Evolutionary conservation across 257 asterid species (phyloP), one percentile per base, ranked within the genome.

Genomic region (Paraleonurus japonicus): DNA sequence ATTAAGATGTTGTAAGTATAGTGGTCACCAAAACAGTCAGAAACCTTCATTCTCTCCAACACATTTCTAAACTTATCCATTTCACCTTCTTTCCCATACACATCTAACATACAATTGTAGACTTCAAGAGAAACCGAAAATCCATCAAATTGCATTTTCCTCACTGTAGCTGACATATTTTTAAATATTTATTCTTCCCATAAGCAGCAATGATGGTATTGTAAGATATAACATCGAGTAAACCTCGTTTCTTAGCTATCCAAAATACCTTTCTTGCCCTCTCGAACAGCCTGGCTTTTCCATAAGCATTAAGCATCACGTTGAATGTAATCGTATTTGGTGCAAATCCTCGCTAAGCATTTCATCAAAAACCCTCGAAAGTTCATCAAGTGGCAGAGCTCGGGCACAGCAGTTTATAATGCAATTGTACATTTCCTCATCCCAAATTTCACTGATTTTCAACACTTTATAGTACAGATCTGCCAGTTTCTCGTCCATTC

Each of bases 391-490:
- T 16, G 96, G 96, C 78, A 93, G 75, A 23, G 94, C 96, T 32
- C 81, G 75, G 8, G 97, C 89, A 51, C 98, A 93, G 73, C 97
- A 93, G 82, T 89, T 90, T 79, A 93, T 86, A 33, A 89, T 87
- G 61, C 96, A 93, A 73, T 84, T 93, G 81, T 90, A 93, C 98
- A 93, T 86, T 78, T 93, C 92, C 83, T 90, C 88, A 73, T 93
- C 96, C 97, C 96, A 89, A 32, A 77, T 73, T 63, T 74, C 81
- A 54, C 81, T 81, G 20, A 79, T 80, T 83, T 85, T 93, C 87
- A 84, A 65, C 73, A 83, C 81, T 82, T 74, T 81, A 76, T 87
- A 87, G 80, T 89, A 93, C 58, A 93, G 76, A 80, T 84, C 84
- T 22, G 80, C 75, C 79, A 90, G 74, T 47, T 85, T 90, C 50